Evolutionary conservation across 306 rosid species (phyloP).

Genomic region (Corylus heterophylla): DNA sequence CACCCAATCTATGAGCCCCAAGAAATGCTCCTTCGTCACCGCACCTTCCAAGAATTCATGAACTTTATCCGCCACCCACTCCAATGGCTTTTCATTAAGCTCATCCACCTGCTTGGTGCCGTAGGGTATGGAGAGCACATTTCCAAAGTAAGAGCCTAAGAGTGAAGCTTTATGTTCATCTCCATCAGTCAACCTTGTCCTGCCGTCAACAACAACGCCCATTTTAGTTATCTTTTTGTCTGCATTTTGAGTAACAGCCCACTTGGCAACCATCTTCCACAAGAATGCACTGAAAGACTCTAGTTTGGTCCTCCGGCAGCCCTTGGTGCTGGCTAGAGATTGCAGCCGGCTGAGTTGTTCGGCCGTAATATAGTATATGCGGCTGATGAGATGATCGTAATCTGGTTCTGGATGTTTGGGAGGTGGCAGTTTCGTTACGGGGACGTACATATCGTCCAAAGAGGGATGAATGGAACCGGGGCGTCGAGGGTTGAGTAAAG

Average conservation of each 20-base stretch:
- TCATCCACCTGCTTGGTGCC: conserved; percentile 36
- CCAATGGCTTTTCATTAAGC: conserved; percentile 43
- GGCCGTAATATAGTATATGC: conserved; percentile 47
- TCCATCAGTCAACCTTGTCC: conserved; percentile 33
- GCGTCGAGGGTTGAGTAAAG: conserved; percentile 39
- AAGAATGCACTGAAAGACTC: conserved; percentile 69
- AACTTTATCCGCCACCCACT: conserved; percentile 48
- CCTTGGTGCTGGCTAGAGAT: conserved; percentile 27
- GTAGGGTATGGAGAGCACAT: conserved; percentile 66
- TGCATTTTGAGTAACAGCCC: not conserved
- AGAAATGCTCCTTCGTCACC: conserved; percentile 52
- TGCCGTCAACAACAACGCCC: conserved; percentile 86
- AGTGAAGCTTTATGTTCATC: not conserved
- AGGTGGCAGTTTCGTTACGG: conserved; percentile 43
- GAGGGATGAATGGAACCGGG: conserved; percentile 36
- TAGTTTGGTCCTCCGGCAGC: conserved; percentile 39
- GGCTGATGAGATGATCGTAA: conserved; percentile 39
- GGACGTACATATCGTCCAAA: conserved; percentile 50
- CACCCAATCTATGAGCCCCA: conserved; percentile 79
- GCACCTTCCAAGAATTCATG: conserved; percentile 40
- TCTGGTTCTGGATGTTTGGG: not conserved
- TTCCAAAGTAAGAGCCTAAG: conserved; percentile 59
- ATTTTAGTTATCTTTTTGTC: conserved; percentile 38
- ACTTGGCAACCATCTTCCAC: conserved; percentile 66
- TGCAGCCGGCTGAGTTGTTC: conserved; percentile 50